These are phyloP conservation scores for Sporisorium exsertum DNA, from an alignment of 1,284 basidiomycete genomes.

Conservation along the genomic window DNA sequence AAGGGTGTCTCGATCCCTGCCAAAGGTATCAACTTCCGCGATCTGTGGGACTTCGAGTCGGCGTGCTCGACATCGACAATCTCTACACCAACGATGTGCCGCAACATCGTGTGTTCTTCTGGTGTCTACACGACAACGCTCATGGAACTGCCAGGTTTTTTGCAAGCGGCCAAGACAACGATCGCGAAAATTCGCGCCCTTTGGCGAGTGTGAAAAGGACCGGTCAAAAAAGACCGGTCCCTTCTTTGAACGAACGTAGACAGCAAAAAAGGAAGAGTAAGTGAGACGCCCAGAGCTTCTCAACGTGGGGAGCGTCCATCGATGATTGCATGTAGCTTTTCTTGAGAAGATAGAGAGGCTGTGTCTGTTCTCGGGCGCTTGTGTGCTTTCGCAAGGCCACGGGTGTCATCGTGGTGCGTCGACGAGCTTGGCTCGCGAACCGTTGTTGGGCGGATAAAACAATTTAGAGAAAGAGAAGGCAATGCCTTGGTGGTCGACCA, in stretches of 20 bases:
- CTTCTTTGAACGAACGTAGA: too few relatives aligned
- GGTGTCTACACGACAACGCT: too few relatives aligned
- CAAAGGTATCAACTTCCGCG: slow-evolving; percentile 78
- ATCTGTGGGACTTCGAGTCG: slow-evolving; percentile 88
- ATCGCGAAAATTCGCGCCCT: too few relatives aligned
- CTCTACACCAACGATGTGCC: slow-evolving; percentile 97
- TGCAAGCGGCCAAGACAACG: too few relatives aligned
- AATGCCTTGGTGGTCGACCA: background rate
- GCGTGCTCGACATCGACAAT: slow-evolving; percentile 83
- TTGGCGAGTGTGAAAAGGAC: too few relatives aligned
- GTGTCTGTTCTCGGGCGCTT: background rate
- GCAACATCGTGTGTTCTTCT: too few relatives aligned
- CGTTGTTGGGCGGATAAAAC: background rate
- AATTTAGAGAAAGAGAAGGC: background rate
- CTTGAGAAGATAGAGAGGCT: background rate
- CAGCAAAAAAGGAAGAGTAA: too few relatives aligned
- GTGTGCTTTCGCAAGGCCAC: background rate
- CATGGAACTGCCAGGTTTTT: too few relatives aligned
- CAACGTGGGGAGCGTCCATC: too few relatives aligned
- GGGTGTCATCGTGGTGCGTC: background rate
- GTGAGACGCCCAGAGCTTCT: too few relatives aligned
- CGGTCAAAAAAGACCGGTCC: too few relatives aligned
- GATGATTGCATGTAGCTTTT: too few relatives aligned
- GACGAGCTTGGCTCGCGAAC: background rate
- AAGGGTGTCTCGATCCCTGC: slow-evolving; percentile 57